Evolutionary conservation across 1,139 yeast species (phyloP), one percentile per base, ranked within the genome.

Genomic region (Pichia sp.): DNA sequence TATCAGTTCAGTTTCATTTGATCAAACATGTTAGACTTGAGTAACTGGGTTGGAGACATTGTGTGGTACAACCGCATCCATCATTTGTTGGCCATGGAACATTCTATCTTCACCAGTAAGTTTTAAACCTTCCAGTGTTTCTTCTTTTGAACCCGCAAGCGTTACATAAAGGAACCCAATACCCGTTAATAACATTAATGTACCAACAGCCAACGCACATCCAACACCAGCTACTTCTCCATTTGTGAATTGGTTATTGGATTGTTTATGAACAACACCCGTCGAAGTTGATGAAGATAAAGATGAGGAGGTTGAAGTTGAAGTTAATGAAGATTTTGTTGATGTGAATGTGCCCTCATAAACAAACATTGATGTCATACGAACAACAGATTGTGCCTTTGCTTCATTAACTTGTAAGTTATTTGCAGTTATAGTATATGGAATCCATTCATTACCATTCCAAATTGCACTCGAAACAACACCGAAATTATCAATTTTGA

Each of bases 211-310:
- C 63, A 93, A 79, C 0, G 97, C 98, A 53, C 90, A 76, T 0
- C 96, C 85, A 41, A 93, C 81, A 34, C 96, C 84, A 9, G 90
- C 96, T 22, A 91, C 90, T 65, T 83, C 88, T 1, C 98, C 98
- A 25, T 77, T 63, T n/a, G 58, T 68, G 64, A 60, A 74, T 62
- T 60, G 67, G 14, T 18, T 6, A 62, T 41, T 62, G 57, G 45
- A 16, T 33, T 60, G 51, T 30, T 54, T 48, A 57, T 54, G 7
- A 22, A 19, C 22, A 10, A 42, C 11, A 7, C 29, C 18, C 2
- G 46, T 11, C 55, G 53, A 60, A 52, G 62, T 54, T 51, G 61
- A 60, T 46, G 58, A 65, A 48, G 61, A 60, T 46, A 58, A 65
- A 48, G 63, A 14, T 11, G 62, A 27, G 11, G 64, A 47, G 3